Base-by-base conservation (phyloP, 352 stramenopile genomes). In the Phytophthora palmivora region DNA sequence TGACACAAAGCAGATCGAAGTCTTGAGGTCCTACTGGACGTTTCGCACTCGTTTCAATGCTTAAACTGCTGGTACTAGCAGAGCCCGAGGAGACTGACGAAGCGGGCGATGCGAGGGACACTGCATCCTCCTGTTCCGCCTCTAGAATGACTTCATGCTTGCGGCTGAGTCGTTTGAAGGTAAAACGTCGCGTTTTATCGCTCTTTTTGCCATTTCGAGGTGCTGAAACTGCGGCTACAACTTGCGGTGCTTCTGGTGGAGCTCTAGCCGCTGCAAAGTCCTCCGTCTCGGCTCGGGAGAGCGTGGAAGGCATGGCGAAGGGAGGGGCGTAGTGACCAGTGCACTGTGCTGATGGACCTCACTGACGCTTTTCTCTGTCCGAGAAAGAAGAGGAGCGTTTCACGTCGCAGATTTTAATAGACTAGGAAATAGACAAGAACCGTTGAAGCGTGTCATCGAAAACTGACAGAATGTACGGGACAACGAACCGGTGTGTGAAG, bases 1-100 rank as follows among this genome's bases (percentile, higher is more conserved):
- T 91, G 34, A 95, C 84, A 47, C 84, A 90, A 1, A 95, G 76
- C 53, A 95, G 51, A 43, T 94, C 87, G 51, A 95, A 95, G 54
- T 95, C 82, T 30, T 78, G 72, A 16, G 86, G 86, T 0, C 82
- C 84, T n/a, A 92, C 70, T 4, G 63, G 26, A 6, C 33, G 60
- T 34, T 66, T 46, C 3, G 15, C 19, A n/a, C 48, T 64, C 19
- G 28, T 59, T 3, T 53, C 47, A 0, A 46, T 59, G 11, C 49
- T 70, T 41, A 67, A 63, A 34, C 49, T 67, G 38, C 54, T 60
- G n/a, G 53, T 62, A 16, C 39, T 66, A 3, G 24, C 24, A 28
- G 24, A 28, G 24, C 57, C 54, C 1, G 61, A 54, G 1, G 14
- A 28, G 24, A 28, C 22, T 3, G 32, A 48, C 18, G 50, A 72